Percentiles rank a stretch among this genome's conserved stretches.
Conservation (phyloP, 2,329 filamentous ascomycete species). For the Aspergillus udagawae region DNA sequence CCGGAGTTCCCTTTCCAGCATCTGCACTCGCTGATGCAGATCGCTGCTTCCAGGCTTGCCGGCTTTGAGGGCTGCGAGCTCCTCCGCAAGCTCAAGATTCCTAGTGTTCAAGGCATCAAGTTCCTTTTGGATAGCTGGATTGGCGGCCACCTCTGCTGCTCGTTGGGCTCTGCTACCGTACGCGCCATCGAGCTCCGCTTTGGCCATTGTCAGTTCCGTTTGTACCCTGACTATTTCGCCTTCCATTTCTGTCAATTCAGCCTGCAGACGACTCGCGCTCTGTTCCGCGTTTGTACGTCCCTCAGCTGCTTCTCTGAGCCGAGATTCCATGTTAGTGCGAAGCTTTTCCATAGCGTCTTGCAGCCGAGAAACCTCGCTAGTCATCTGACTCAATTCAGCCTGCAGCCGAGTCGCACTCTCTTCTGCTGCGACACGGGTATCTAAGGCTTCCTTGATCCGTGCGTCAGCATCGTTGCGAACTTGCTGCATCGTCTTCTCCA, state of each 20-base stretch:
- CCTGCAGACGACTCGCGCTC: slow-evolving; percentile 40
- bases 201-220: slow-evolving; percentile 82
- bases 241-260: slow-evolving; percentile 54
- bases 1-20: slow-evolving; percentile 61
- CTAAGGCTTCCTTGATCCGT: slow-evolving; percentile 18
- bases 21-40: slow-evolving; percentile 47
- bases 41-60: slow-evolving; percentile 33
- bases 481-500: slow-evolving; percentile 24
- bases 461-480: slow-evolving; percentile 19
- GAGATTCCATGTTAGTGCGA: slow-evolving; percentile 28
- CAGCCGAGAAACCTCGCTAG: slow-evolving; percentile 39
- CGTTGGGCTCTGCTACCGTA: slow-evolving; percentile 74
- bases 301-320: slow-evolving; percentile 25
- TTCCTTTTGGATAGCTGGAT: slow-evolving; percentile 56
- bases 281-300: slow-evolving; percentile 32
- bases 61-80: slow-evolving; percentile 43
- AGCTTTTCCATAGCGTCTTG: slow-evolving; percentile 23
- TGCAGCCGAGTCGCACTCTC: slow-evolving; percentile 38
- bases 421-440: slow-evolving; percentile 22
- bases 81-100: slow-evolving; percentile 45
- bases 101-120: slow-evolving; percentile 52
- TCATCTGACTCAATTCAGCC: slow-evolving; percentile 49
- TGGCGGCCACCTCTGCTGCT: slow-evolving; percentile 60
- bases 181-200: slow-evolving; percentile 88
- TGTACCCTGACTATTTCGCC: slow-evolving; percentile 62